Evolutionary conservation across 2,329 filamentous ascomycete genomes (phyloP), one percentile per base, ranked within the genome.

Genomic region (Simplicillium sp.): DNA sequence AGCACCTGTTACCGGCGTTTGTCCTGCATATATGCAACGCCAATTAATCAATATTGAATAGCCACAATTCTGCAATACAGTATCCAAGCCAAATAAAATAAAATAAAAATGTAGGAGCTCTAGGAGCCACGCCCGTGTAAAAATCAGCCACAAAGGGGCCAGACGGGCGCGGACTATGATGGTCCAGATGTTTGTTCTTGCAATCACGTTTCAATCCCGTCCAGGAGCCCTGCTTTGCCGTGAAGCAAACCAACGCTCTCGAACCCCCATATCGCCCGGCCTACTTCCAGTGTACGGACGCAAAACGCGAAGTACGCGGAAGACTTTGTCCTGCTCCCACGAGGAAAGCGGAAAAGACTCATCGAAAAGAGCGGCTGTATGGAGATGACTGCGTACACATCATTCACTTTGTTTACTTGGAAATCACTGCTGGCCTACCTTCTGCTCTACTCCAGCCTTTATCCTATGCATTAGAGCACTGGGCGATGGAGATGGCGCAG

Each of bases 91-190:
- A 25, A 25, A 25, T n/a, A 25, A 25, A 25, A 25, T 9, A 25
- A 25, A 25, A 5, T n/a, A n/a, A n/a, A 44, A 40, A 68, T 70
- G 62, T 70, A 49, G 68, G 67, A 66, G 55, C 68, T 55, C 66
- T 57, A 49, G 68, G 68, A 72, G 68, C 68, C 68, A 64, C 67
- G 65, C 66, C 66, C 61, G 60, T 59, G 68, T 71, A 50, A 54
- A 41, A 51, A 50, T 25, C 20, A 25, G 20, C 20, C 20, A 25
- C 20, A 25, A 25, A 25, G 9, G n/a, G 29, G 35, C 34, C 41
- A 60, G 58, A 65, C 63, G 58, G 67, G 58, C 67, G 58, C 54
- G 68, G 68, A 72, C 68, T 72, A 72, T 72, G 68, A 72, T 68
- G 68, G 68, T 62, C 67, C 68, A 37, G 46, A 45, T 37, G 54